Percentiles rank a stretch among this genome's conserved stretches.
Evolutionary conservation across 2,329 filamentous ascomycete species (phyloP).

Genomic region (Phyllosticta citribraziliensis): DNA sequence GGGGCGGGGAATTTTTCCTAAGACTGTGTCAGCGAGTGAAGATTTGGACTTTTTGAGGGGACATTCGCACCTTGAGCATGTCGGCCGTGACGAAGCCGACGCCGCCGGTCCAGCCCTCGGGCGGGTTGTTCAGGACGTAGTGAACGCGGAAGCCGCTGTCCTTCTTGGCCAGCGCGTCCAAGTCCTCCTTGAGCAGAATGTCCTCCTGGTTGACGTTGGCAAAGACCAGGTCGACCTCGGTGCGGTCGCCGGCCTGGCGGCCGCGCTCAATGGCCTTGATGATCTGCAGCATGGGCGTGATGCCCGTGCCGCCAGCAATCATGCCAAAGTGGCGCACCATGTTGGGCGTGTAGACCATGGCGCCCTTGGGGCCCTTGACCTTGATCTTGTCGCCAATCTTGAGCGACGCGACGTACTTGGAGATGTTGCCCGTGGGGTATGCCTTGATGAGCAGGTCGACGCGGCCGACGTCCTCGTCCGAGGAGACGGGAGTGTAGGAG

Average conservation of each 20-base stretch:
- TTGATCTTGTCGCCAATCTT: constrained; percentile 72
- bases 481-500: constrained; percentile 34
- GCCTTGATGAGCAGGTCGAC: constrained; percentile 98
- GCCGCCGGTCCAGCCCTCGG: constrained; percentile 81
- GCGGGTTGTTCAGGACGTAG: constrained; percentile 95
- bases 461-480: constrained; percentile 55
- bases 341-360: constrained; percentile 95
- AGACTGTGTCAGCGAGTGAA: constrained; percentile 15
- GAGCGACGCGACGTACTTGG: constrained; percentile 77
- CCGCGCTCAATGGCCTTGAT: constrained; percentile 82
- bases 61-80: constrained; percentile 69
- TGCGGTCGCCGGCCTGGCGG: constrained; percentile 59
- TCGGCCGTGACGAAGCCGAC: constrained; percentile 92
- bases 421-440: constrained; percentile 96
- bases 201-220: constrained; percentile 92
- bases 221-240: constrained; percentile 89
- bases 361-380: constrained; percentile 89
- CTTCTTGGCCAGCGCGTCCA: constrained; percentile 67
- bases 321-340: constrained; percentile 96
- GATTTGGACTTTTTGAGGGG: background rate
- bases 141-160: constrained; percentile 78
- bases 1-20: constrained; percentile 74
- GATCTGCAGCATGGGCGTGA: constrained; percentile 97
- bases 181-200: constrained; percentile 85
- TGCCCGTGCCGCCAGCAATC: constrained; percentile 95